Evolutionary conservation across 1,284 basidiomycete genomes (phyloP), one percentile per base, ranked within the genome.

Genomic region (Rhizoctonia solani): DNA sequence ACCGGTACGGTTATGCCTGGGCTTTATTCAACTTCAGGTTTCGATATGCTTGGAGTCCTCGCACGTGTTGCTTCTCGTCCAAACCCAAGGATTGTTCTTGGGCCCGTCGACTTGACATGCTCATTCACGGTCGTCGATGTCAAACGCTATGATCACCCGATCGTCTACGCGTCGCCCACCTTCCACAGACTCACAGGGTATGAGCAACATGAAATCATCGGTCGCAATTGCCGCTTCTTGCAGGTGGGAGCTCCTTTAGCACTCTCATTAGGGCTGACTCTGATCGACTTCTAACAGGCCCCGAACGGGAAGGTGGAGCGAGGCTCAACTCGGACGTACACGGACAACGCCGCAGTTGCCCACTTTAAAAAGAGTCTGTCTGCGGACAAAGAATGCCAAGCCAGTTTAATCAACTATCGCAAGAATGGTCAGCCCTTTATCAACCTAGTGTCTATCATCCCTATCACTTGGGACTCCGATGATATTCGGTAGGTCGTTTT

Each of bases 91-190:
- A 85, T 97, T 53, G 78, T 83, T 4, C 84, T 98, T 19, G 95
- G 95, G 8, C 93, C 95, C 0, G 92, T 98, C 39, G 95, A 98
- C 76, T 81, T 95, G 68, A 90, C 91, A 2, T 95, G 92, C 75
- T 86, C 91, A 8, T 98, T 98, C 76, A 83, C 91, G 71, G 90
- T 98, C 55, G 88, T 89, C 65, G 95, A 98, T 75, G 83, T 88
- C 19, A 85, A 90, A 13, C 81, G 89, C 54, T 85, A 85, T 72
- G 94, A 98, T 74, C 81, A 81, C 54, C 93, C 95, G 1, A 88
- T 98, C 74, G 87, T 97, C 9, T 97, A 95, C 73, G 92, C 91
- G 68, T 90, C 87, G 11, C 92, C 91, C 25, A 82, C 81, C 0
- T 70, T 71, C 37, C 68, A 71, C 32, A 42, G 65, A 25, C 81